A percentile compares a stretch with the other conserved stretches of the same genome.
Conservation (phyloP, 768 basidiomycete species). For the Termitomyces sp. region DNA sequence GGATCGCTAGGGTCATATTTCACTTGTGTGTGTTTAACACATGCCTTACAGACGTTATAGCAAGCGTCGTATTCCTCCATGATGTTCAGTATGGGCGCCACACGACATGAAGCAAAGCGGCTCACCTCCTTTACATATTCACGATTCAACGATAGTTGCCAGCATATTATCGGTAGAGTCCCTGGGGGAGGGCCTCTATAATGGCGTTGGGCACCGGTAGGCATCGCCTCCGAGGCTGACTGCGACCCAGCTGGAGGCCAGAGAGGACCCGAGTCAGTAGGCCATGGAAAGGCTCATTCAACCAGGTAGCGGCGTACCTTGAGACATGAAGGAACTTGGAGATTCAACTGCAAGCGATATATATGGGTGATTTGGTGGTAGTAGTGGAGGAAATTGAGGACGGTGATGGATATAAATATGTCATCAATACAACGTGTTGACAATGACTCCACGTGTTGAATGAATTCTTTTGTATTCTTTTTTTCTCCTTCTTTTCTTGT, state of each 20-base stretch:
- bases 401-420: not conserved
- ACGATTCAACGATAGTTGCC: slow-evolving; percentile 78
- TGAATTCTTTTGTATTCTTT: not conserved
- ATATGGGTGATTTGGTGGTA: not conserved
- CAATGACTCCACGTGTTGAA: too few species aligned
- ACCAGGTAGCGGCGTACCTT: slow-evolving; percentile 1
- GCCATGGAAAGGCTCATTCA: not conserved
- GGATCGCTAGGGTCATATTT: slow-evolving; percentile 52
- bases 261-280: not conserved
- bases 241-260: slow-evolving; percentile 4
- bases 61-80: slow-evolving; percentile 68
- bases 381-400: not conserved
- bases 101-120: slow-evolving; percentile 6
- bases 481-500: not conserved
- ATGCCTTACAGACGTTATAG: slow-evolving; percentile 54
- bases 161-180: slow-evolving; percentile 57
- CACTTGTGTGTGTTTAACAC: slow-evolving; percentile 54
- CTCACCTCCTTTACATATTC: slow-evolving; percentile 66
- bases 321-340: not conserved
- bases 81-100: not conserved
- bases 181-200: slow-evolving; percentile 11
- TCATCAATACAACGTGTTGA: not conserved
- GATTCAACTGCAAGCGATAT: not conserved
- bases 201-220: not conserved
- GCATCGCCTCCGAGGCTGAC: not conserved